A percentile compares a stretch with the other conserved stretches of the same genome.
These are phyloP conservation scores for Pouteria glomerata DNA, from an alignment of 148 eudicot species.

Conservation along the genomic window DNA sequence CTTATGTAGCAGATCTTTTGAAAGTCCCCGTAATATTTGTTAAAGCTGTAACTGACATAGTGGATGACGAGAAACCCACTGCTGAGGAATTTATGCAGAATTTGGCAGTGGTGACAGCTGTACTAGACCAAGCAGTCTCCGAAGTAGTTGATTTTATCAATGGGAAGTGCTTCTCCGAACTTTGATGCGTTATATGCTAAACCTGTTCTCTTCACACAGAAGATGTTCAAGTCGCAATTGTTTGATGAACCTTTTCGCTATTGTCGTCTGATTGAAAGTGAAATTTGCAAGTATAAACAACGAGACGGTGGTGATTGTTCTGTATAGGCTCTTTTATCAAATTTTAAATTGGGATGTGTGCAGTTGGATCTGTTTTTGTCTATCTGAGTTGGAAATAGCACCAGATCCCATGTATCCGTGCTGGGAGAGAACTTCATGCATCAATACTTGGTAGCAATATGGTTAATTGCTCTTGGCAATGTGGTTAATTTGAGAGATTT, in stretches of 20 bases:
- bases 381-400: too few relatives aligned
- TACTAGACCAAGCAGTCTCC: constrained; percentile 60
- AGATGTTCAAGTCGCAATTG: neutral
- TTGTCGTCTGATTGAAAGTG: neutral
- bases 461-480: too few relatives aligned
- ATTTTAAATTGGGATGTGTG: neutral
- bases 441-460: too few relatives aligned
- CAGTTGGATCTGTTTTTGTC: too few relatives aligned
- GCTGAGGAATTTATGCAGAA: constrained; percentile 85
- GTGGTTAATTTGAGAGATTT: too few relatives aligned
- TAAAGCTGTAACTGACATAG: constrained; percentile 92
- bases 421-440: too few relatives aligned
- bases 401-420: too few relatives aligned
- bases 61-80: constrained; percentile 88
- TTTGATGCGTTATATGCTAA: constrained; percentile 27
- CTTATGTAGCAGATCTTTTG: constrained; percentile 82
- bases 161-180: constrained; percentile 69
- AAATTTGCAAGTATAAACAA: neutral
- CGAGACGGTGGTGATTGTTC: too few relatives aligned
- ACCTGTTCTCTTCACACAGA: neutral
- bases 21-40: constrained; percentile 77
- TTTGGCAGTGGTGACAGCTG: constrained; percentile 62
- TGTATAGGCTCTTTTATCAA: too few relatives aligned
- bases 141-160: constrained; percentile 62
- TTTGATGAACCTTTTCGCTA: neutral